Evolutionary conservation across 2,329 filamentous ascomycete species (phyloP).

Genomic region (Coniella vitis): DNA sequence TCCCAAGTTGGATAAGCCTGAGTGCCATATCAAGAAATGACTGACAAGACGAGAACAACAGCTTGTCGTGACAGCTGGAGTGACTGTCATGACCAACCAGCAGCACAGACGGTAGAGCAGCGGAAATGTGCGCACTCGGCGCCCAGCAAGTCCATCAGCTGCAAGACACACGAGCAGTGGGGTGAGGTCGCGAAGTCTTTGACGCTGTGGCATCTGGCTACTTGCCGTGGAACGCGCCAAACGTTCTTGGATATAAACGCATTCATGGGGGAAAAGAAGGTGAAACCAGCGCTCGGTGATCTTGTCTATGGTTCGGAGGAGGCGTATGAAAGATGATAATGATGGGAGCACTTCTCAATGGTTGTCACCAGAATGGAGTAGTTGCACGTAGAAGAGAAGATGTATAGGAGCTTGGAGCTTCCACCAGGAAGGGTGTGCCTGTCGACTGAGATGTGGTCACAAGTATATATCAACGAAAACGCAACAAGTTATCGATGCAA

Average conservation of each 20-base stretch:
- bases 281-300: slow-evolving; percentile 27
- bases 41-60: neutral
- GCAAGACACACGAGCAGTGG: slow-evolving; percentile 49
- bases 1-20: neutral
- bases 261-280: slow-evolving; percentile 26
- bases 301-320: slow-evolving; percentile 25
- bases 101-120: slow-evolving; percentile 46
- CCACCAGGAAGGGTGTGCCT: neutral
- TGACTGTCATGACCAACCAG: slow-evolving; percentile 53
- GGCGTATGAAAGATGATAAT: slow-evolving; percentile 25
- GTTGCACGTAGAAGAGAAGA: neutral
- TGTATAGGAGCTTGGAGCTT: neutral
- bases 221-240: slow-evolving; percentile 22
- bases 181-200: slow-evolving; percentile 48
- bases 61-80: slow-evolving; percentile 40
- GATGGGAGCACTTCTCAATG: slow-evolving; percentile 32
- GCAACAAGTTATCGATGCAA: too few species aligned
- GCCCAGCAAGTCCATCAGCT: slow-evolving; percentile 56
- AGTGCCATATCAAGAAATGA: too few species aligned
- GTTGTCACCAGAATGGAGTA: slow-evolving; percentile 26
- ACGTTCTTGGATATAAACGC: slow-evolving; percentile 25
- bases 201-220: slow-evolving; percentile 26
- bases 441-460: too few species aligned
- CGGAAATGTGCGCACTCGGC: slow-evolving; percentile 46
- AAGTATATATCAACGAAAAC: too few species aligned